Percentiles rank a stretch among this genome's conserved stretches.
These are phyloP conservation scores for Eucalyptus rudis DNA, from an alignment of 345 rosid genomes.

Conservation along the genomic window DNA sequence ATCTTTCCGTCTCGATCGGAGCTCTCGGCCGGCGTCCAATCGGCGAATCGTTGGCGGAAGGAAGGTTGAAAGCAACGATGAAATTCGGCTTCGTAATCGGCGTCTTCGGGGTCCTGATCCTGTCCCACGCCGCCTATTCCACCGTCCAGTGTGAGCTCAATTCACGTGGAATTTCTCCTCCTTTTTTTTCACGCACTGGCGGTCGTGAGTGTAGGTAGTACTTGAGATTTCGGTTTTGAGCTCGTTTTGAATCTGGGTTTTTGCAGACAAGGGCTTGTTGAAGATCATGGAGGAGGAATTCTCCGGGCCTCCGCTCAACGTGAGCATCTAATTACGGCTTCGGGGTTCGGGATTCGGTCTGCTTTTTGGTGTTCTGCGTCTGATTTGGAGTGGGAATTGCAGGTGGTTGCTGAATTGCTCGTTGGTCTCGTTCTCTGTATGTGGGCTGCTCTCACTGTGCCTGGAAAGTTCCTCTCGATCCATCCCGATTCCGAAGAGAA, in stretches of 20 bases:
- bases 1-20: not conserved
- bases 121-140: constrained; percentile 87
- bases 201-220: not conserved
- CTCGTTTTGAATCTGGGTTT: not conserved
- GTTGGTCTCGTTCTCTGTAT: constrained; percentile 60
- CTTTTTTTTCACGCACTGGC: not conserved
- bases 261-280: constrained; percentile 74
- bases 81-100: constrained; percentile 55
- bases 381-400: not conserved
- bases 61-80: constrained; percentile 7
- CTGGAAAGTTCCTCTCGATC: constrained; percentile 78
- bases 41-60: not conserved
- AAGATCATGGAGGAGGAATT: constrained; percentile 93
- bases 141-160: constrained; percentile 62
- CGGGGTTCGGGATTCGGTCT: not conserved
- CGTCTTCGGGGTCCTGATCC: constrained; percentile 47
- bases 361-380: not conserved
- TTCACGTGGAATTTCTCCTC: not conserved
- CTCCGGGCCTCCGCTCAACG: constrained; percentile 65
- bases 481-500: constrained; percentile 92
- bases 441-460: constrained; percentile 90
- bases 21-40: not conserved
- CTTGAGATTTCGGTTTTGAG: not conserved
- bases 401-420: constrained; percentile 76
- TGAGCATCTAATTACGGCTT: constrained; percentile 2